A percentile compares a stretch with the other conserved stretches of the same genome.
These are phyloP conservation scores for Lyophyllum decastes DNA, from an alignment of 768 basidiomycete species.

Conservation along the genomic window DNA sequence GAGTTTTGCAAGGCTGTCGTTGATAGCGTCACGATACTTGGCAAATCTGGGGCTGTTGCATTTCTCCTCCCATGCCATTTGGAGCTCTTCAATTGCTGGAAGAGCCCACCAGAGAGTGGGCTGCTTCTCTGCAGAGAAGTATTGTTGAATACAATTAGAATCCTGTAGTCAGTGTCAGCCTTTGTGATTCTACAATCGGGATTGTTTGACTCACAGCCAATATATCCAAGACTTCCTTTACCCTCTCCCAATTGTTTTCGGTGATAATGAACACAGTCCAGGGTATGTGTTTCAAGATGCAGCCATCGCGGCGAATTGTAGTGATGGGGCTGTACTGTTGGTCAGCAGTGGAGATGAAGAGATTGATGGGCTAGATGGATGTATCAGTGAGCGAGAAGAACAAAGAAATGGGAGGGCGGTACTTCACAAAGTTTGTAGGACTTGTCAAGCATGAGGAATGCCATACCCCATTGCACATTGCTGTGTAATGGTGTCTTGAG, in stretches of 20 bases:
- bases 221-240: neutral
- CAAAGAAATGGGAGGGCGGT: neutral
- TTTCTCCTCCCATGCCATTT: constrained; percentile 14
- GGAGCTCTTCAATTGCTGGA: constrained; percentile 23
- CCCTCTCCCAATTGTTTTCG: neutral
- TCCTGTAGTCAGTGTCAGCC: constrained; percentile 15
- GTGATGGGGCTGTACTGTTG: neutral
- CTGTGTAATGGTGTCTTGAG: constrained; percentile 6
- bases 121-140: constrained; percentile 20
- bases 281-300: neutral
- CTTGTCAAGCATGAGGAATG: neutral
- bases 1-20: neutral
- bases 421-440: neutral
- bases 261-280: neutral
- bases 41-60: neutral
- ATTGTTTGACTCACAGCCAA: neutral
- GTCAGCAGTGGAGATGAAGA: neutral
- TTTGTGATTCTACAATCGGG: neutral
- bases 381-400: neutral
- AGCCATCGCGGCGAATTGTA: neutral
- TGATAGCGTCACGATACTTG: neutral
- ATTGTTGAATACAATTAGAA: constrained; percentile 22
- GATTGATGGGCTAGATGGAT: neutral
- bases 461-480: neutral
- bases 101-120: constrained; percentile 24